phyloP scores from a whole-genome alignment of 805 yeast species.

The Martiniozyma abietophila region DNA sequence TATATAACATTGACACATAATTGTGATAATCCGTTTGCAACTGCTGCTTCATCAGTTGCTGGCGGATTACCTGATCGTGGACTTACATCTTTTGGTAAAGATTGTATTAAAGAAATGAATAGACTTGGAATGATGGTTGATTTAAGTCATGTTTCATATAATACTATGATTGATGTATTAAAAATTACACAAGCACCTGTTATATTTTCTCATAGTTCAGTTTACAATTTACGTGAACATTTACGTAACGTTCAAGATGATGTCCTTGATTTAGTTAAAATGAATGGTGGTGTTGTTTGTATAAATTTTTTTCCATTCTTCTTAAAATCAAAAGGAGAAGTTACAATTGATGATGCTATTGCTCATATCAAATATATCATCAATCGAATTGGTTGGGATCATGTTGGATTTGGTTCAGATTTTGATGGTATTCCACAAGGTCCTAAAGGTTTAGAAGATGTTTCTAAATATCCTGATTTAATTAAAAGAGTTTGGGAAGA shows the following conservation, averaged over 20 bases:
- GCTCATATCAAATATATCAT: slow-evolving; percentile 37
- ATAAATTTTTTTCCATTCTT: slow-evolving; percentile 39
- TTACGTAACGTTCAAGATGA: slow-evolving; percentile 43
- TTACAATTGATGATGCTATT: slow-evolving; percentile 40
- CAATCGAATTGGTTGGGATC: slow-evolving; percentile 41
- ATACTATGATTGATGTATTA: slow-evolving; percentile 40
- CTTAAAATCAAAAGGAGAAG: slow-evolving; percentile 25
- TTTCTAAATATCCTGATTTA: slow-evolving; percentile 44
- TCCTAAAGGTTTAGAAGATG: slow-evolving; percentile 45
- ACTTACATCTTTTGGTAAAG: slow-evolving; percentile 32
- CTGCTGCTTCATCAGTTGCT: slow-evolving; percentile 40
- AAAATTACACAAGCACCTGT: slow-evolving; percentile 37
- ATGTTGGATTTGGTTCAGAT: slow-evolving; percentile 46
- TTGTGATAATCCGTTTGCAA: slow-evolving; percentile 50
- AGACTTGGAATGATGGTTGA: slow-evolving; percentile 48
- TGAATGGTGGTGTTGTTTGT: slow-evolving; percentile 41
- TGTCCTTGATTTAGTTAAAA: slow-evolving; percentile 30
- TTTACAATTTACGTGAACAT: slow-evolving; percentile 30
- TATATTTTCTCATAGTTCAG: slow-evolving; percentile 43
- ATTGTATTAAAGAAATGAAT: slow-evolving; percentile 40
- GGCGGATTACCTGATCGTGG: slow-evolving; percentile 40
- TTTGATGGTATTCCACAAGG: slow-evolving; percentile 41
- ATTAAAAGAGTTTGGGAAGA: slow-evolving; percentile 25
- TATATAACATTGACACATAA: slow-evolving; percentile 47
- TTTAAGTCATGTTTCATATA: slow-evolving; percentile 39